These are phyloP conservation scores for Leccinum ochraceum DNA, from an alignment of 768 basidiomycete genomes.

Conservation along the genomic window DNA sequence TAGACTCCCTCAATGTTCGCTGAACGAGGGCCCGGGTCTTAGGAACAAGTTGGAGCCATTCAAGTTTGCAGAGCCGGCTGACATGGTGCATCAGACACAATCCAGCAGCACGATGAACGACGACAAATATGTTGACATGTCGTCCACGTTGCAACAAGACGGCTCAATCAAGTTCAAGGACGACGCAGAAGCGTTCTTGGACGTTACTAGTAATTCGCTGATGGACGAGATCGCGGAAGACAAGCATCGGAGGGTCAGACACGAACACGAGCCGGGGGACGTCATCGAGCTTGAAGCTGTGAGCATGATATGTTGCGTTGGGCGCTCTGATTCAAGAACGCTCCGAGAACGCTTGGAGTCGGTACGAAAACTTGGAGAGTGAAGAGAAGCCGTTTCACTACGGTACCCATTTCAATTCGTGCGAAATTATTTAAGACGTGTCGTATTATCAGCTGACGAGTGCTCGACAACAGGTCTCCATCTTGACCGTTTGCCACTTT, in stretches of 20 bases:
- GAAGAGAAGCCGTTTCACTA: conserved; percentile 87
- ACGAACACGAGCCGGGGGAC: conserved; percentile 86
- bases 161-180: conserved; percentile 14
- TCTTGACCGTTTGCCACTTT: conserved; percentile 83
- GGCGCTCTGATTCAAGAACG: too few relatives aligned
- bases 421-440: neutral
- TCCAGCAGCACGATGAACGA: conserved; percentile 37
- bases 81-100: conserved; percentile 33
- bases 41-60: conserved; percentile 81
- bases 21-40: conserved; percentile 3
- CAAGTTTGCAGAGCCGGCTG: conserved; percentile 36
- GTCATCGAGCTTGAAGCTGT: conserved; percentile 72
- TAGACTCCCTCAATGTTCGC: neutral
- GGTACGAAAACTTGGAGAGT: too few relatives aligned
- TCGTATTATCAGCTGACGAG: conserved; percentile 3
- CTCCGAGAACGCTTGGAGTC: too few relatives aligned
- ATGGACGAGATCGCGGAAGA: conserved; percentile 84
- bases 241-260: conserved; percentile 83
- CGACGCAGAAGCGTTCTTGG: conserved; percentile 12
- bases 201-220: conserved; percentile 42
- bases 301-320: conserved; percentile 79
- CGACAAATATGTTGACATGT: conserved; percentile 41
- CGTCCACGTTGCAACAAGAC: conserved; percentile 43
- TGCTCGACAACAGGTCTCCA: conserved; percentile 40
- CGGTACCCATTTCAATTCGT: conserved; percentile 91